These are phyloP conservation scores for Mycena filopes DNA, from an alignment of 768 basidiomycete genomes.

Conservation along the genomic window DNA sequence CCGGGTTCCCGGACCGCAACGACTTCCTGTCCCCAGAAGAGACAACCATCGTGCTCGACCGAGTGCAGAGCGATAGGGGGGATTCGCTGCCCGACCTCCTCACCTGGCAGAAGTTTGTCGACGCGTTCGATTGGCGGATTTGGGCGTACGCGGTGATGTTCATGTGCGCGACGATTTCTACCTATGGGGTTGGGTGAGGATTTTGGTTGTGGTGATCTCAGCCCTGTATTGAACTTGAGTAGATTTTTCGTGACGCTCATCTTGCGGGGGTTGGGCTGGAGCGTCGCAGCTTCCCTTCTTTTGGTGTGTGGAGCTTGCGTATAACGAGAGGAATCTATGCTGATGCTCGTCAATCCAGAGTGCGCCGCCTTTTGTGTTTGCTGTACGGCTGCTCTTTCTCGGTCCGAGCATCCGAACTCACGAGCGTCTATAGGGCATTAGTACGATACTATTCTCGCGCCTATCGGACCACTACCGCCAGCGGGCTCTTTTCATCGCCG, in stretches of 20 bases:
- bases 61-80: constrained; percentile 61
- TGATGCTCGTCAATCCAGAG: constrained; percentile 43
- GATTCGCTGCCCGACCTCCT: constrained; percentile 59
- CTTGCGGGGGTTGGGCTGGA: constrained; percentile 62
- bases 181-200: constrained; percentile 58
- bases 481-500: constrained; percentile 54
- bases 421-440: constrained; percentile 43
- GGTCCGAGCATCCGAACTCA: not conserved
- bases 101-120: constrained; percentile 47
- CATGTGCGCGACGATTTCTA: constrained; percentile 60
- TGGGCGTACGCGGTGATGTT: constrained; percentile 62
- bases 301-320: constrained; percentile 42
- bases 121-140: constrained; percentile 57
- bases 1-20: constrained; percentile 61
- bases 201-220: not conserved
- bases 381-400: constrained; percentile 47
- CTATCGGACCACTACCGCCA: constrained; percentile 57
- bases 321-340: constrained; percentile 11
- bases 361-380: constrained; percentile 60
- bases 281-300: constrained; percentile 51
- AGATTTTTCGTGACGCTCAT: constrained; percentile 61
- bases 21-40: constrained; percentile 54
- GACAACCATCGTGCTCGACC: constrained; percentile 52
- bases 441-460: constrained; percentile 56
- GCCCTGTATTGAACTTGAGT: constrained; percentile 4